Evolutionary conservation across 139 green algal genomes (phyloP).

Genomic region (Zygnema cylindricum): DNA sequence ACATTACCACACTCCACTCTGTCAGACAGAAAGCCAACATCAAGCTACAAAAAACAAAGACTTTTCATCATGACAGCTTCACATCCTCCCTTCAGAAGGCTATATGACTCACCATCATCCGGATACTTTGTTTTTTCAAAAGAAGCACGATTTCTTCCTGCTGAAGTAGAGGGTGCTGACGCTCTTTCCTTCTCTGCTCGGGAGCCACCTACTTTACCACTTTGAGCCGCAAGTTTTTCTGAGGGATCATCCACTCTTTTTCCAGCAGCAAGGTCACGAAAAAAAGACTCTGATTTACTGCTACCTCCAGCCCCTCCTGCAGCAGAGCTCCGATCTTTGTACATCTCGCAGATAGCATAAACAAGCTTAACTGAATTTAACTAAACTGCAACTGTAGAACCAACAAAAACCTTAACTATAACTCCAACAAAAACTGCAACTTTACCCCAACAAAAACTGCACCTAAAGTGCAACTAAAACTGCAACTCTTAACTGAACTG

Average conservation of each 20-base stretch:
- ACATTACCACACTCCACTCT: no score
- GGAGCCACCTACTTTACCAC: not conserved
- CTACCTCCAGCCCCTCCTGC: not conserved
- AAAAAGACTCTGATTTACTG: conserved; percentile 20
- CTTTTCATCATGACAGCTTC: not conserved
- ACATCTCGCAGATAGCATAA: no score
- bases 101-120: conserved; percentile 28
- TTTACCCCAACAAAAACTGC: no score
- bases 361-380: no score
- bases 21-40: no score
- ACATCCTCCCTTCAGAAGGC: not conserved
- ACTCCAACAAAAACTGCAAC: no score
- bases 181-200: not conserved
- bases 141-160: not conserved
- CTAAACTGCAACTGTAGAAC: no score
- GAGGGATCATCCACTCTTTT: not conserved
- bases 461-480: no score
- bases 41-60: no score
- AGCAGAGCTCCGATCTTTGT: not conserved
- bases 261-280: conserved; percentile 1
- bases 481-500: no score
- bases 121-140: conserved; percentile 38
- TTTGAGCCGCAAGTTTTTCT: not conserved
- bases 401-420: no score
- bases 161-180: conserved; percentile 5